Evolutionary conservation across 768 basidiomycete species (phyloP), one percentile per base, ranked within the genome.

Genomic region (Pulveroboletus frians): DNA sequence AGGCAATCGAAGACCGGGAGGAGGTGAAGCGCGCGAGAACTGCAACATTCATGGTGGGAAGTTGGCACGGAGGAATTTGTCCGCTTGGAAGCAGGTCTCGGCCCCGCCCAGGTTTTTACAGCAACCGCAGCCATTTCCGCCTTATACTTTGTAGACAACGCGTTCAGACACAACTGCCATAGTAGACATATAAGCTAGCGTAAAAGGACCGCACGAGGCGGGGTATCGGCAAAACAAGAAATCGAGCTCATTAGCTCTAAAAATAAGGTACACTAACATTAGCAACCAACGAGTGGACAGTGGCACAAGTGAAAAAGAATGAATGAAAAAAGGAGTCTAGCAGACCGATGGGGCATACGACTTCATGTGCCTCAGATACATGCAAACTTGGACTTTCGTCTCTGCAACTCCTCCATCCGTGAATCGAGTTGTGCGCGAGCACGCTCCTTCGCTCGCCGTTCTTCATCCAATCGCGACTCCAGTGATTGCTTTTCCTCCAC

Each of bases 341-440:
- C 5, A 56, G 39, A 38, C 9, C 47, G 32, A 39, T 31, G 36
- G 35, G 40, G 46, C 42, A 56, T 51, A 43, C 9, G 32, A 47
- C 27, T 35, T 32, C 38, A 27, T 39, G 21, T 38, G 30, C 46
- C 53, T 78, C 75, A 92, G 68, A 92, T 77, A 70, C 90, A 92
- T 46, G 85, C 87, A 69, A 92, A 95, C 72, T 94, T 95, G 54
- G 89, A 92, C 74, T 92, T 93, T 52, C 88, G 85, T 71, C 78
- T 80, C 53, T 78, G 73, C 36, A 92, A 72, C 61, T 93, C 92
- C 48, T 91, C 88, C 84, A 92, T 85, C 55, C 92, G 83, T 15
- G 79, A 77, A 64, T 94, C 92, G 26, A 94, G 80, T 67, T 92
- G 91, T 53, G 85, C 84, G 43, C 90, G 83, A 43, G 83, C 87